Base-by-base conservation (phyloP, 169 alveolate species). In the Plasmodium cynomolgi region DNA sequence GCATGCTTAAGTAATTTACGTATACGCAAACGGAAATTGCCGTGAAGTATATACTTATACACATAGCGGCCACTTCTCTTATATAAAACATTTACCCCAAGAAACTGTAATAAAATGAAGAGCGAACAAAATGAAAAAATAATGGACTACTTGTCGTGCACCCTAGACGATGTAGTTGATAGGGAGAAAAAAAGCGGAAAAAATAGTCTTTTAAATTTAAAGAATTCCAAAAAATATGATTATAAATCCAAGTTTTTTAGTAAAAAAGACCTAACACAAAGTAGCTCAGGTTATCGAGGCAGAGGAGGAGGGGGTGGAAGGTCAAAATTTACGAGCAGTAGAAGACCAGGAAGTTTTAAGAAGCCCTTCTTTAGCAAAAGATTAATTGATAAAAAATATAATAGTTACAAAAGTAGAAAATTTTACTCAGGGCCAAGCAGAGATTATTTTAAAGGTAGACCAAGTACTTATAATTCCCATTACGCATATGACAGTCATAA, bases 61-160 rank as follows among this genome's bases (percentile, higher is more conserved):
- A 68, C n/a, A 68, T 68, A 68, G 31, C 41, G 41, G 41, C 77
- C 41, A 68, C 31, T 23, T 58, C 73, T 56, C 29, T 15, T 11
- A 68, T 29, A 68, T 68, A 68, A 68, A 58, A 15, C 33, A 68
- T 68, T 68, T 29, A 68, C n/a, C 37, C 37, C 77, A 68, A 26
- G 41, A 20, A 68, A 26, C 15, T 9, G n/a, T 68, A 54, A 84
- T 26, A 88, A 88, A 81, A 88, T 88, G 94, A 88, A 62, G 82
- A 74, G 81, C 79, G 90, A 33, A 62, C 72, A 88, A 80, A 88
- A 80, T 79, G 94, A 88, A 50, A 88, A 80, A 88, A 80, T 88
- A 88, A 88, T 88, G 88, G 94, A 88, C 82, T 88, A 88, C 56
- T 58, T 88, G 82, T 88, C 94, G 8, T 88, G 94, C 71, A 81